phyloP scores from a whole-genome alignment of 2,329 filamentous ascomycete species.

The Fusarium sp. region DNA sequence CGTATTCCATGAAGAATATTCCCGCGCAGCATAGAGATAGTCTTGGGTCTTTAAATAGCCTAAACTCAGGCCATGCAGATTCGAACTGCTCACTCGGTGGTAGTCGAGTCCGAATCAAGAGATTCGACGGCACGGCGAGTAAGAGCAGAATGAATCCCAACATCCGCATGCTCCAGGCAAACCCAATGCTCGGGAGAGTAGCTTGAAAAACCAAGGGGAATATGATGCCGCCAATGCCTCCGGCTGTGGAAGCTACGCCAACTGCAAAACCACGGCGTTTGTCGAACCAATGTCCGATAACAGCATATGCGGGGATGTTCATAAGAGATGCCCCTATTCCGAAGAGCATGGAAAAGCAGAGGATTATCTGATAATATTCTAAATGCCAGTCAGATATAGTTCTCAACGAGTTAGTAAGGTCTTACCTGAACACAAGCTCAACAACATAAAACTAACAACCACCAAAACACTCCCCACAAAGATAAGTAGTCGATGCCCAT shows the following conservation, averaged over 20 bases:
- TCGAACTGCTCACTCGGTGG: neutral
- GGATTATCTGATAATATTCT: neutral
- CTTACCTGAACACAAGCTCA: neutral
- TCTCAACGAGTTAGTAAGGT: neutral
- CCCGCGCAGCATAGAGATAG: neutral
- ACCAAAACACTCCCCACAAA: neutral
- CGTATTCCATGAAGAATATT: neutral
- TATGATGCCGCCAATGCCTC: neutral
- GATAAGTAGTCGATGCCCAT: neutral
- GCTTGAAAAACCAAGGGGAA: neutral
- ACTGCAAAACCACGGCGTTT: neutral
- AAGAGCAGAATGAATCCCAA: neutral
- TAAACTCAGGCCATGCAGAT: neutral
- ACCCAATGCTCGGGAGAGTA: neutral
- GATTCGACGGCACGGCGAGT: neutral
- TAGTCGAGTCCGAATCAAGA: neutral
- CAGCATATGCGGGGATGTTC: neutral
- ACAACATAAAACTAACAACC: neutral
- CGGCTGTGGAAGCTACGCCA: neutral
- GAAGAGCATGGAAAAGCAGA: neutral
- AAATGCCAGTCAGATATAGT: neutral
- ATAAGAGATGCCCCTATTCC: neutral
- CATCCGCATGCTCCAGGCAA: neutral
- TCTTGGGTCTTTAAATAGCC: neutral
- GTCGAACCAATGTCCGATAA: neutral